Base-by-base conservation (phyloP, 768 basidiomycete species). In the Suillus clintonianus region DNA sequence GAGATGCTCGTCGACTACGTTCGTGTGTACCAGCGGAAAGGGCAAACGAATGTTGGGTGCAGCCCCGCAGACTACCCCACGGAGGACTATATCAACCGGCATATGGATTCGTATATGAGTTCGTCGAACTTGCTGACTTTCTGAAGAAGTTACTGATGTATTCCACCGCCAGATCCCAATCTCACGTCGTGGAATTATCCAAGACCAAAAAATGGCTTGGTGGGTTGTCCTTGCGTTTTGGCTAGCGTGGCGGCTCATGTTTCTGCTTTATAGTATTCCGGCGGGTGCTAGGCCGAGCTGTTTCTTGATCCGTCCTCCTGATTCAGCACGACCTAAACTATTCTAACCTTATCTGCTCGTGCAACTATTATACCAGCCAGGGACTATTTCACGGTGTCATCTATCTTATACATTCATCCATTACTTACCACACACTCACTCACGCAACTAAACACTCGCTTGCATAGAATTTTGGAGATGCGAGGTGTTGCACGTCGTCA, bases 71-170 rank as follows among this genome's bases (percentile, higher is more conserved):
- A 77, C 48, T 78, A 75, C 58, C 86, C 86, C 1, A 88, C 86
- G 0, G 73, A 77, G 39, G 74, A 80, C 32, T 83, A 82, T 67
- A 82, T 82, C 69, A 67, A 70, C 11, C 57, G 62, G 19, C 89
- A 91, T 72, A 45, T 78, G 58, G 77, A 80, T 47, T 86, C 85
- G n/a, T 90, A 88, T 74, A 80, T 70, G 54, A 82, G 88, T 89
- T 65, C 37, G 87, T 83, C 19, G 63, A 48, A 42, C 19, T 30
- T 60, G 63, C 45, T 22, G 37, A 50, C 50, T 24, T 27, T 56
- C 27, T 8, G 15, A 47, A n/a, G 63, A 42, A 43, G n/a, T 14
- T 34, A 15, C 27, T 64, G 37, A 15, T 36, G 59, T 13, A 39
- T 61, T 13, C 13, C 36, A 4, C 64, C 30, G 59, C 1, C 66